Conservation (phyloP, 1,139 yeast genomes). For the Geotrichum carabidarum region DNA sequence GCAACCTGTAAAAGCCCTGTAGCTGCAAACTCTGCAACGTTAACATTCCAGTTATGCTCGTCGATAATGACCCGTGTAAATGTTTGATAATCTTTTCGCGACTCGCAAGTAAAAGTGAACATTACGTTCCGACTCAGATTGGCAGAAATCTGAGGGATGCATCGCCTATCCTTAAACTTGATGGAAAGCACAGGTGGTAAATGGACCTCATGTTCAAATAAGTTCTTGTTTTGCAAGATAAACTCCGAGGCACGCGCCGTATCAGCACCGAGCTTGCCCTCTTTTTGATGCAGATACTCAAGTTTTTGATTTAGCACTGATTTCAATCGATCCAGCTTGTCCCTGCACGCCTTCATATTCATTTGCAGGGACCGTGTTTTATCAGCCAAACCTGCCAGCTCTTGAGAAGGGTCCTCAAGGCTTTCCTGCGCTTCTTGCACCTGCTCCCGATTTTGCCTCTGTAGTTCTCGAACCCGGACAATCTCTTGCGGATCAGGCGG, state of each 20-base stretch:
- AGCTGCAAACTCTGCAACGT: slow-evolving; percentile 44
- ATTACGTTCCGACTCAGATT: slow-evolving; percentile 52
- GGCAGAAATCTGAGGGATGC: slow-evolving; percentile 52
- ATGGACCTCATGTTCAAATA: slow-evolving; percentile 44
- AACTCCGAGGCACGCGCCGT: slow-evolving; percentile 39
- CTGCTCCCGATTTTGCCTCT: not conserved
- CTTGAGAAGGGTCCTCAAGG: slow-evolving; percentile 45
- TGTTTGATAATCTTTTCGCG: slow-evolving; percentile 43
- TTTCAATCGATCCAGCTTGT: slow-evolving; percentile 22
- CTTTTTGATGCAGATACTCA: slow-evolving; percentile 20
- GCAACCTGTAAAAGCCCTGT: slow-evolving; percentile 24
- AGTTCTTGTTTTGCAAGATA: slow-evolving; percentile 37
- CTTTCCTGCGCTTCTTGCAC: slow-evolving; percentile 36
- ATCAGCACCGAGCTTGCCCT: slow-evolving; percentile 21
- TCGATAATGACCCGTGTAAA: slow-evolving; percentile 44
- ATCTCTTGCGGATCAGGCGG: slow-evolving; percentile 1
- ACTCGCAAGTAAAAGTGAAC: slow-evolving; percentile 49
- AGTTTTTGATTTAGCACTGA: slow-evolving; percentile 23
- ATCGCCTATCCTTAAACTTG: slow-evolving; percentile 45
- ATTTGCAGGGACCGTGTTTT: slow-evolving; percentile 17
- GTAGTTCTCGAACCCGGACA: slow-evolving; percentile 1
- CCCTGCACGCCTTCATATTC: not conserved
- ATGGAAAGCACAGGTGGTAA: slow-evolving; percentile 79
- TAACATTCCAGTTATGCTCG: slow-evolving; percentile 38
- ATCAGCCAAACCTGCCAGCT: slow-evolving; percentile 40